Evolutionary conservation across 176 grass and related monocot species (phyloP), one percentile per base, ranked within the genome.

Genomic region (Chloris gayana): DNA sequence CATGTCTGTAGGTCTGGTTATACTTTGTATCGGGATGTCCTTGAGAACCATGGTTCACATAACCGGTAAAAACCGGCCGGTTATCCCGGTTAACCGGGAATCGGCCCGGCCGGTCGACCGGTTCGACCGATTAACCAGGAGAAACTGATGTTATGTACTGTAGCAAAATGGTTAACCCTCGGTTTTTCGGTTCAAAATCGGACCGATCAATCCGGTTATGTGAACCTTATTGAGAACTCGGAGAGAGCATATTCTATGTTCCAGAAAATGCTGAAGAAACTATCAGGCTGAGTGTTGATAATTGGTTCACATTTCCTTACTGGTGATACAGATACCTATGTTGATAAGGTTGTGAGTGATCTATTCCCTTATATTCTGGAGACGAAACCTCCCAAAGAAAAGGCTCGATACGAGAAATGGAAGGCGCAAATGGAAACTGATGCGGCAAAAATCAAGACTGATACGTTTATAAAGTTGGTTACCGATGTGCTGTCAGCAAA

Each of bases 291-390:
- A 49, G 86, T 98, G 74, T 66, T 95, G 79, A 39, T 98, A 81
- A 77, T 98, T 61, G 96, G 96, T 85, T 95, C 96, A 44, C 78
- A 87, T 69, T 81, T 93, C 53, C 78, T 87, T 9, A 73, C 83
- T 61, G 49, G 33, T 72, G 79, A 95, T 72, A 51, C 71, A 59
- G 70, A 87, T 70, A 67, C 54, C 27, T 63, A 89, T 49, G 53
- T 92, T 21, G 82, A 89, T 66, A 72, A 87, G 33, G 62, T 53
- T 72, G 73, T 98, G 39, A 81, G 22, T 51, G 69, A 47, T 83
- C 83, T 95, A 72, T 98, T 98, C 67, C 88, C 92, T 34, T 98
- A 89, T 64, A 91, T 90, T 56, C 79, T 98, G 6, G 84, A 91
- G 69, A 87, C 88, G 34, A 93, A 88, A 14, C 81, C 90, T 56